Conservation (phyloP, 2,329 filamentous ascomycete species). For the Escovopsis sp. region DNA sequence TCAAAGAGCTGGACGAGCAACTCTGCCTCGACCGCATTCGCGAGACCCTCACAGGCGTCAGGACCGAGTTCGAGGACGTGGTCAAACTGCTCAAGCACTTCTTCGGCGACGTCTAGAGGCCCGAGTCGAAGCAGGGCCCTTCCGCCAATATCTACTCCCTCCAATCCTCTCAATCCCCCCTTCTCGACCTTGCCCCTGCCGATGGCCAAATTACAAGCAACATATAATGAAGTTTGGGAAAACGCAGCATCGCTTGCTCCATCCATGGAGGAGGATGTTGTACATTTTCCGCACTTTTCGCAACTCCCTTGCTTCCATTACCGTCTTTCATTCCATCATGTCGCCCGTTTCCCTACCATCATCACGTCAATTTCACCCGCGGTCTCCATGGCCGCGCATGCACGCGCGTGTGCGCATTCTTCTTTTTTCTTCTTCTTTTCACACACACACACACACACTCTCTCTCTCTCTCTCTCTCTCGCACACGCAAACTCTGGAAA, state of each 20-base stretch:
- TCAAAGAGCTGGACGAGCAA: slow-evolving; percentile 47
- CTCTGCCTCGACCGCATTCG: slow-evolving; percentile 55
- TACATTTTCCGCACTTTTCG: too few species aligned
- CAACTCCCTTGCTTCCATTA: too few species aligned
- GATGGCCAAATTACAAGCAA: too few species aligned
- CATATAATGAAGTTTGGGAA: background rate
- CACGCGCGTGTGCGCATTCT: background rate
- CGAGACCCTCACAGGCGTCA: slow-evolving; percentile 54
- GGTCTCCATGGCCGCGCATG: too few species aligned
- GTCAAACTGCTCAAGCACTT: slow-evolving; percentile 56
- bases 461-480: too few species aligned
- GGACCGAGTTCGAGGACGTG: slow-evolving; percentile 61
- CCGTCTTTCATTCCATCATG: too few species aligned
- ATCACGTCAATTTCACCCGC: too few species aligned
- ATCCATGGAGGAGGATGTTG: background rate
- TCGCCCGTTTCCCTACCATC: too few species aligned
- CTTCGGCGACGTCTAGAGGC: slow-evolving; percentile 24
- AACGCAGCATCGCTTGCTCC: background rate
- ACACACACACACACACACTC: background rate
- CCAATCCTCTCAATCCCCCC: too few species aligned
- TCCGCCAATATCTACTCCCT: background rate
- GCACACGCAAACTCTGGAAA: too few species aligned
- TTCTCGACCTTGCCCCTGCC: too few species aligned
- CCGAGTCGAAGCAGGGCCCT: background rate
- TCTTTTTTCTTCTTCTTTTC: background rate